Evolutionary conservation across 257 asterid species (phyloP).

Genomic region (Solanum arcanum): DNA sequence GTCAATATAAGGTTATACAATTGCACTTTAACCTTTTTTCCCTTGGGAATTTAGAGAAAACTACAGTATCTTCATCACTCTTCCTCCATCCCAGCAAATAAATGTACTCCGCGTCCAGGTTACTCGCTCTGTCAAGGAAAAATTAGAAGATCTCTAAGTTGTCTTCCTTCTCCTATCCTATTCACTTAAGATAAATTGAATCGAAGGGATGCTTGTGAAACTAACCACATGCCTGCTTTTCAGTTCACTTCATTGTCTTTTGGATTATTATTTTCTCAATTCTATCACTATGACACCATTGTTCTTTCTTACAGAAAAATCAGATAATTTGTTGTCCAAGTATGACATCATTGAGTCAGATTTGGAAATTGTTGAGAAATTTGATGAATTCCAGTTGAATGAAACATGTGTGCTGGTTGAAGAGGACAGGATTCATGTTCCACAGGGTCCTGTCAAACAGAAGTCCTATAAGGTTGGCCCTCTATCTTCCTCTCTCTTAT

Average conservation of each 20-base stretch:
- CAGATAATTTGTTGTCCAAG: constrained; percentile 23
- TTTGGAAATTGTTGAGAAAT: constrained; percentile 12
- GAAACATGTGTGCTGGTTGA: constrained; percentile 65
- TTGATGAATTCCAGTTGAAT: constrained; percentile 26
- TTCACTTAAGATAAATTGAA: not conserved
- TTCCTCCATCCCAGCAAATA: not conserved
- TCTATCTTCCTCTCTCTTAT: not conserved
- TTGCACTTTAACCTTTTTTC: not conserved
- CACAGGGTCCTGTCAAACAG: constrained; percentile 19
- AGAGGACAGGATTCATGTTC: constrained; percentile 17
- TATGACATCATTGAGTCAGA: constrained; percentile 6
- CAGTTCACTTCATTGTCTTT: not conserved
- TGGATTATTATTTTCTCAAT: not conserved
- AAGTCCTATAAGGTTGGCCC: constrained; percentile 60
- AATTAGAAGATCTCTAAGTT: not conserved
- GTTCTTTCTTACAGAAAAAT: constrained; percentile 5
- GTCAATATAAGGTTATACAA: not conserved
- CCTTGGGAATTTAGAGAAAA: not conserved
- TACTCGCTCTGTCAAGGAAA: not conserved
- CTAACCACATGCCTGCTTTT: not conserved
- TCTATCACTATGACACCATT: not conserved
- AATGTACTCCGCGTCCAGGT: not conserved
- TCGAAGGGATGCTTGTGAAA: not conserved
- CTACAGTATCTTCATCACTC: not conserved
- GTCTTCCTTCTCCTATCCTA: not conserved